phyloP scores from a whole-genome alignment of 2,329 filamentous ascomycete species.

The Fusarium hainanense region DNA sequence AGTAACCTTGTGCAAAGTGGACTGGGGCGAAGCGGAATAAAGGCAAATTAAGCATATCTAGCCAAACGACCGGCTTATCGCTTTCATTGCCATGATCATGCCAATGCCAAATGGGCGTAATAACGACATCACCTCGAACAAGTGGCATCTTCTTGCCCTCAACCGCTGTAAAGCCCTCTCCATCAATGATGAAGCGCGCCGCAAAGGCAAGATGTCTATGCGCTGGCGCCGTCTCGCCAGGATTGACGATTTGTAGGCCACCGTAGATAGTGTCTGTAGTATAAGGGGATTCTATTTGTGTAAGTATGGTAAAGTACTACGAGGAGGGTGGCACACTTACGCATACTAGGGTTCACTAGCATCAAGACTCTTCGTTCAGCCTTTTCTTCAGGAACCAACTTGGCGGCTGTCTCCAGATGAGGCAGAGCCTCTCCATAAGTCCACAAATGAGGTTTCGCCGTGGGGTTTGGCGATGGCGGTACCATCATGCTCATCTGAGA shows the following conservation, averaged over 20 bases:
- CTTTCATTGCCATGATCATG: slow-evolving; percentile 71
- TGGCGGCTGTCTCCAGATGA: slow-evolving; percentile 50
- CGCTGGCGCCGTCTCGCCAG: slow-evolving; percentile 65
- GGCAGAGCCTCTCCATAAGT: slow-evolving; percentile 51
- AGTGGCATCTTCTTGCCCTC: slow-evolving; percentile 65
- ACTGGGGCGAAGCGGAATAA: slow-evolving; percentile 62
- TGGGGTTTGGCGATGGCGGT: slow-evolving; percentile 59
- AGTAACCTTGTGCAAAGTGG: slow-evolving; percentile 65
- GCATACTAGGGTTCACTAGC: slow-evolving; percentile 63
- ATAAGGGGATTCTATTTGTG: slow-evolving; percentile 58
- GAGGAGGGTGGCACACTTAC: slow-evolving; percentile 10
- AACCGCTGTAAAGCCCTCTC: slow-evolving; percentile 67
- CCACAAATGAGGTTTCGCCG: slow-evolving; percentile 54
- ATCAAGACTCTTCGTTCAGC: slow-evolving; percentile 57
- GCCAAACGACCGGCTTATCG: slow-evolving; percentile 65
- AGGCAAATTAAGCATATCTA: slow-evolving; percentile 67
- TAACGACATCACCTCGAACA: slow-evolving; percentile 64
- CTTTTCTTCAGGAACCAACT: slow-evolving; percentile 53
- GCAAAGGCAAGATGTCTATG: slow-evolving; percentile 68
- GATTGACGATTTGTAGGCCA: slow-evolving; percentile 67
- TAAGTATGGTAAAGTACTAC: background rate
- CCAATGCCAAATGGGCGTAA: slow-evolving; percentile 69
- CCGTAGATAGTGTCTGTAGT: slow-evolving; percentile 63
- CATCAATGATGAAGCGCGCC: slow-evolving; percentile 68
- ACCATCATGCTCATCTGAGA: slow-evolving; percentile 60